Base-by-base conservation (phyloP, 805 yeast genomes). In the Yueomyces sinensis region DNA sequence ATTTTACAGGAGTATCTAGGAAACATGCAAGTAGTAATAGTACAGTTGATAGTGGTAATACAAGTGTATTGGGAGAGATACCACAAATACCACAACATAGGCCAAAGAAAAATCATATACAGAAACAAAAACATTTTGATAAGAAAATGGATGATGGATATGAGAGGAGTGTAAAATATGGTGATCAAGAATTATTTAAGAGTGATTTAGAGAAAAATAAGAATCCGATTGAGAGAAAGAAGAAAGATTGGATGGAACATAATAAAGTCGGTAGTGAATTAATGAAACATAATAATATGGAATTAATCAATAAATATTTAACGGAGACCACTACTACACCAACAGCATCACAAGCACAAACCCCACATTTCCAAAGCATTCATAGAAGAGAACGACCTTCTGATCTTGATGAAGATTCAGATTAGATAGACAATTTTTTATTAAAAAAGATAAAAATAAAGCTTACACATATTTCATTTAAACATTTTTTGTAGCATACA, bases 21-120 rank as follows among this genome's bases (percentile, higher is more conserved):
- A n/a, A n/a, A n/a, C n/a, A n/a, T n/a, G n/a, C n/a, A n/a, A n/a
- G n/a, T n/a, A n/a, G n/a, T n/a, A n/a, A n/a, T n/a, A n/a, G n/a
- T n/a, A n/a, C n/a, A n/a, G 30, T 13, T 7, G 31, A 30, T 6
- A 37, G 38, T 4, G 34, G 35, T 16, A 32, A 27, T 16, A 27
- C 18, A 20, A 20, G 24, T 20, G 24, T 20, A 20, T 7, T 20
- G 1, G 24, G 24, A 7, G 24, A 20, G 24, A 20, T 20, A 20
- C 24, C 24, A 7, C 7, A 20, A 20, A 20, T 20, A 7, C 24
- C 24, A 20, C 24, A 20, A 20, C 7, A 20, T 20, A 20, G 24
- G 24, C 24, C 24, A 7, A 20, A 20, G 11, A 20, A 20, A 20
- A 7, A 20, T 11, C 7, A 11, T 20, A 20, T 7, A 7, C 7